Base-by-base conservation (phyloP, 2,329 filamentous ascomycete species). In the Ophiostoma australiae region DNA sequence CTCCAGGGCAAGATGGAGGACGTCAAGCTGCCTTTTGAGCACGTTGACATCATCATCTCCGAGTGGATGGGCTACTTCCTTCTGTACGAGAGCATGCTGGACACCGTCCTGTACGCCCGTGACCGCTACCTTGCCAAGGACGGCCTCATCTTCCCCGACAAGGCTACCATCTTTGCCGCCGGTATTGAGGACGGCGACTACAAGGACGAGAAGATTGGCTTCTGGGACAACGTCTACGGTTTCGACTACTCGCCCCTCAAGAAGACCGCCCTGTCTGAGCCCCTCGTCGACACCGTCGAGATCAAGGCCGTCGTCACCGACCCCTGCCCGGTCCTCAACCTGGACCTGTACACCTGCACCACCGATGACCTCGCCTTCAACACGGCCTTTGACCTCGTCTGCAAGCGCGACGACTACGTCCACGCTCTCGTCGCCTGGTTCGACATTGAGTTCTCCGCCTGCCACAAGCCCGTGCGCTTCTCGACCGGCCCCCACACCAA, bases 11-110 rank as follows among this genome's bases (percentile, higher is more conserved):
- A 99, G 88, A 99, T 99, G 95, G 95, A 99, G 84, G 95, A 99
- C 84, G 93, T 99, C 66, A 85, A 91, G 78, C 85, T 99, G 74
- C 95, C 95, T 27, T 97, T 91, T 82, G 91, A 93, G 78, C 92
- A 98, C 83, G 95, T 99, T 75, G 95, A 99, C 79, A 99, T 99
- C 80, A 99, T 99, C 83, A 97, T 99, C 80, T 98, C 94, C 1
- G 95, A 99, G 85, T 99, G 95, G 95, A 99, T 99, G 95, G 95
- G 95, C 44, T 99, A 99, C 84, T 98, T 98, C 85, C 84, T 99
- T 70, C 89, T 99, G 73, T 99, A 99, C 83, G 95, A 99, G 88
- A 92, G 88, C 87, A 99, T 99, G 95, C 83, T 99, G 78, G 95
- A 99, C 84, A 99, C 95, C 41, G 95, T 99, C 69, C 87, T 99